Percentiles rank a stretch among this genome's conserved stretches.
Conservation (phyloP, 108 stramenopile genomes). For the Epipyxis sp. region DNA sequence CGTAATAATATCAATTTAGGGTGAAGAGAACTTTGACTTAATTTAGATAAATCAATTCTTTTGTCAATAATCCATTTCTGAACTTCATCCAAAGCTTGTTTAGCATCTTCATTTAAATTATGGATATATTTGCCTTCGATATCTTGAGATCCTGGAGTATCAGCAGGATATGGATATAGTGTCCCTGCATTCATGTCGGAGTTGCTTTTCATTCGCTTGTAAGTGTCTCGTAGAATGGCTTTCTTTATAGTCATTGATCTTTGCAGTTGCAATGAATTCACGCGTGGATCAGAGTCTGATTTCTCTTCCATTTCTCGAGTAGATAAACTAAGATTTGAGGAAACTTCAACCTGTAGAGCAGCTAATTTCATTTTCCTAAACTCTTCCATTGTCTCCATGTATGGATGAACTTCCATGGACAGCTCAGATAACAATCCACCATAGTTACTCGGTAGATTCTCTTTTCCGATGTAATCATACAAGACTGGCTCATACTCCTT, state of each 20-base stretch:
- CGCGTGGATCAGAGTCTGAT: no score
- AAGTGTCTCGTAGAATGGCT: no score
- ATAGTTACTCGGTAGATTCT: conserved; percentile 10
- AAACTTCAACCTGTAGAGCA: no score
- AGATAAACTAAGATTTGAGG: no score
- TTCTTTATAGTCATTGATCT: no score
- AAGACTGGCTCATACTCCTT: neutral
- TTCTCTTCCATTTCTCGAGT: no score
- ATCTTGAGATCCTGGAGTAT: neutral
- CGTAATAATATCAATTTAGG: conserved; percentile 24
- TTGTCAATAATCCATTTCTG: neutral
- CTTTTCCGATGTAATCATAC: conserved; percentile 2
- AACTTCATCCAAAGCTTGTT: neutral
- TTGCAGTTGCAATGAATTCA: no score
- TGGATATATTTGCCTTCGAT: neutral
- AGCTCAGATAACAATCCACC: neutral
- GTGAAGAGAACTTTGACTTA: neutral
- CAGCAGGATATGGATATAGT: neutral
- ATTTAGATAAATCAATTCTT: neutral
- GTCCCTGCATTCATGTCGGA: no score
- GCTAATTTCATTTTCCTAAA: no score
- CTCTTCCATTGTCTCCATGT: neutral
- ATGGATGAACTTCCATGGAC: conserved; percentile 8
- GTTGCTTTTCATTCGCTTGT: no score
- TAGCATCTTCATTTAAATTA: neutral